phyloP scores from a whole-genome alignment of 768 basidiomycete genomes.

The Suillus subaureus region DNA sequence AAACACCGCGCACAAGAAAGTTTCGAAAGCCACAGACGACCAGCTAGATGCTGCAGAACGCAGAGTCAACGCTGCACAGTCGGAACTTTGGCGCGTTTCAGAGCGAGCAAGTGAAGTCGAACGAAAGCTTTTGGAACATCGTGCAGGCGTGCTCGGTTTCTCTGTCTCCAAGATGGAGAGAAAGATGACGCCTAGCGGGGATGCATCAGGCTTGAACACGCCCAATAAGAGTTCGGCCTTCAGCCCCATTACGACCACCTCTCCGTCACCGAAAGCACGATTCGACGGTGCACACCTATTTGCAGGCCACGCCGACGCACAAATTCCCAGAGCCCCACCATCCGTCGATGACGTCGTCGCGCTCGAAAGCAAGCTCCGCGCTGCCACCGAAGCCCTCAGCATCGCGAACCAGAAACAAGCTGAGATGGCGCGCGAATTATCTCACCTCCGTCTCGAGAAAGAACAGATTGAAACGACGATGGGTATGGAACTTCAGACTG shows the following conservation, averaged over 20 bases:
- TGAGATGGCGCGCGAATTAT: conserved; percentile 63
- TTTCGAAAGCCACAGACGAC: conserved; percentile 66
- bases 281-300: conserved; percentile 88
- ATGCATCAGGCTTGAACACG: conserved; percentile 54
- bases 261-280: conserved; percentile 49
- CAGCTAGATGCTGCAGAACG: conserved; percentile 74
- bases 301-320: conserved; percentile 74
- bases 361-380: conserved; percentile 68
- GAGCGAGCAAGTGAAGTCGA: conserved; percentile 65
- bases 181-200: conserved; percentile 38
- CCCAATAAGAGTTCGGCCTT: conserved; percentile 52
- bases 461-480: conserved; percentile 66
- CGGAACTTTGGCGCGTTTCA: conserved; percentile 69
- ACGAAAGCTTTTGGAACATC: conserved; percentile 74
- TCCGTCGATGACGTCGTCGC: conserved; percentile 46
- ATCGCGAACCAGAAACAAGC: conserved; percentile 63
- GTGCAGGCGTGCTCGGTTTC: conserved; percentile 77
- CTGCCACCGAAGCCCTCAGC: conserved; percentile 58
- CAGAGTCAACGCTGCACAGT: conserved; percentile 71
- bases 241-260: conserved; percentile 46
- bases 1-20: conserved; percentile 55
- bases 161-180: conserved; percentile 71
- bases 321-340: conserved; percentile 50
- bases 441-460: conserved; percentile 66
- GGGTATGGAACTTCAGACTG: conserved; percentile 64